phyloP scores from a whole-genome alignment of 1,284 basidiomycete species.

The Malassezia restricta region DNA sequence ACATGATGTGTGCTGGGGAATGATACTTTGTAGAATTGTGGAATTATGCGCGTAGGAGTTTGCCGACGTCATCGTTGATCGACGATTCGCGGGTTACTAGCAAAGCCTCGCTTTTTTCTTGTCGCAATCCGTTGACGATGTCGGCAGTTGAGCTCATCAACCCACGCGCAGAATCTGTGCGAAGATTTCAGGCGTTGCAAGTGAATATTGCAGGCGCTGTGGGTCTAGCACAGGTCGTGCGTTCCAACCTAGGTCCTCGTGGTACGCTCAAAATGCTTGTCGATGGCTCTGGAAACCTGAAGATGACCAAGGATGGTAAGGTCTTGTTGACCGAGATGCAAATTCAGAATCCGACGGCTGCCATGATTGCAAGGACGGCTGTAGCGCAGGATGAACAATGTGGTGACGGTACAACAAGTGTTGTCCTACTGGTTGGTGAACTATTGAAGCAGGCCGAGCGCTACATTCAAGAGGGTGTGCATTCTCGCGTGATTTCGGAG shows the following conservation, averaged over 20 bases:
- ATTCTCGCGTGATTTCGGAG: conserved; percentile 87
- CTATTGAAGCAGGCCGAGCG: conserved; percentile 94
- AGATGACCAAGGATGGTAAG: conserved; percentile 99
- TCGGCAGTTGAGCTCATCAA: conserved; percentile 45
- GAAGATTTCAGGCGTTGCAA: conserved; percentile 82
- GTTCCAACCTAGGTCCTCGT: conserved; percentile 73
- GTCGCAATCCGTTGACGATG: conserved; percentile 18
- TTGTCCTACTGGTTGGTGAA: conserved; percentile 93
- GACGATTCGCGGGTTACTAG: background rate
- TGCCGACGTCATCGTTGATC: background rate
- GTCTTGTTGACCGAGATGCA: conserved; percentile 99
- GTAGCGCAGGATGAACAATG: conserved; percentile 98
- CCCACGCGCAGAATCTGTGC: conserved; percentile 69
- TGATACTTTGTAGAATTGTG: background rate
- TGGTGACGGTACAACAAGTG: conserved; percentile 94
- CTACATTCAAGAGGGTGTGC: conserved; percentile 94
- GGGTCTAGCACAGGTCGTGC: conserved; percentile 93
- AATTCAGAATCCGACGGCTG: conserved; percentile 93
- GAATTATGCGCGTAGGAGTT: background rate
- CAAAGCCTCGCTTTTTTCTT: background rate
- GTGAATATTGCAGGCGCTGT: conserved; percentile 73
- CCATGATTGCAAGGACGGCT: conserved; percentile 96
- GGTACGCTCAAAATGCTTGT: conserved; percentile 95
- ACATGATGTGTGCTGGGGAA: background rate
- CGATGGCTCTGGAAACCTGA: conserved; percentile 96